Evolutionary conservation across 1,284 basidiomycete genomes (phyloP).

Genomic region (Waitea zeae): DNA sequence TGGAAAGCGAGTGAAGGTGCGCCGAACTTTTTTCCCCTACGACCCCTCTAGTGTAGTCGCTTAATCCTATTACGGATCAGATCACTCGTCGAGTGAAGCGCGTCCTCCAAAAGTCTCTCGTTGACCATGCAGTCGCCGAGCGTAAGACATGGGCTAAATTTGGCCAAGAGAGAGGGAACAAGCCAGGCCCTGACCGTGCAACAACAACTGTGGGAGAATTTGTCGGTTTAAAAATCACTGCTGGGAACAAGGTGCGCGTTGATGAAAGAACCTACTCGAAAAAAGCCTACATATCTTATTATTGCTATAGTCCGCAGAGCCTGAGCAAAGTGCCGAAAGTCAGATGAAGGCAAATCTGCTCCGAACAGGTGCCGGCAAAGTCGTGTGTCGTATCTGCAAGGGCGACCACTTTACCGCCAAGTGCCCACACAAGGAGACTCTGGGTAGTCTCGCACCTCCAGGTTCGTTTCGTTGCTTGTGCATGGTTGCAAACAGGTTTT

Average conservation of each 20-base stretch:
- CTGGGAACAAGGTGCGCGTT: slow-evolving; percentile 61
- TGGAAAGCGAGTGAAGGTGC: slow-evolving; percentile 89
- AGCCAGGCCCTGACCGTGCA: slow-evolving; percentile 79
- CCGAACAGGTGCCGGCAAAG: slow-evolving; percentile 69
- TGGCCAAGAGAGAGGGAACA: slow-evolving; percentile 79
- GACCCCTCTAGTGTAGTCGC: no score
- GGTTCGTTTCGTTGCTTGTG: slow-evolving; percentile 19
- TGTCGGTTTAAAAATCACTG: slow-evolving; percentile 69
- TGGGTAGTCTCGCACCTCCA: slow-evolving; percentile 56
- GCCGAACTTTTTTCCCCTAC: slow-evolving; percentile 1
- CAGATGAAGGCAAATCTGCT: slow-evolving; percentile 54
- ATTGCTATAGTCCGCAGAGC: slow-evolving; percentile 27
- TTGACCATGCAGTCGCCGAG: slow-evolving; percentile 88
- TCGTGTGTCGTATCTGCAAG: slow-evolving; percentile 89
- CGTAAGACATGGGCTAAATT: slow-evolving; percentile 92
- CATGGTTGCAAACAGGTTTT: slow-evolving; percentile 1
- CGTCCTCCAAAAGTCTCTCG: slow-evolving; percentile 80
- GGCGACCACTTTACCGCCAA: slow-evolving; percentile 97
- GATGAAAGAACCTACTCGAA: neutral
- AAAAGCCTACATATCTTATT: neutral
- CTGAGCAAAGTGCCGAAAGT: slow-evolving; percentile 57
- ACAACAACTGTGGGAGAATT: slow-evolving; percentile 96
- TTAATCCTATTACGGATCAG: slow-evolving; percentile 19
- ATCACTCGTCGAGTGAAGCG: slow-evolving; percentile 80
- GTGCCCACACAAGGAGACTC: slow-evolving; percentile 95